Conservation (phyloP, 495 filamentous ascomycete species). For the Letharia columbiana region DNA sequence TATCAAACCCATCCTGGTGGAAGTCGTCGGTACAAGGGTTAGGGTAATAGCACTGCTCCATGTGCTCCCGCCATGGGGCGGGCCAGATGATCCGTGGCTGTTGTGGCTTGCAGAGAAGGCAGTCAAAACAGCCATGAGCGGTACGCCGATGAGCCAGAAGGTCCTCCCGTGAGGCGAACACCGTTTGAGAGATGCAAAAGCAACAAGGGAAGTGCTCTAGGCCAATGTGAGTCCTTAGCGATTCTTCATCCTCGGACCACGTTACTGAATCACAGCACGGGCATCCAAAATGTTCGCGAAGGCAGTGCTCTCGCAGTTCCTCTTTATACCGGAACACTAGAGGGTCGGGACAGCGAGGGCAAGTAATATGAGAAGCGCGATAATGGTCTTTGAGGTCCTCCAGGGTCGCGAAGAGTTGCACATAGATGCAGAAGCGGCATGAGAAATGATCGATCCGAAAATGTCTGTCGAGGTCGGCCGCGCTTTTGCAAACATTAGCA, state of each 20-base stretch:
- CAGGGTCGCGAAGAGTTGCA: background rate
- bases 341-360: background rate
- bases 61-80: background rate
- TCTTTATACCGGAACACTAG: background rate
- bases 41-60: background rate
- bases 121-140: conserved; percentile 1
- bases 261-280: background rate
- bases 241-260: background rate
- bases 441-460: background rate
- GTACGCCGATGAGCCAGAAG: background rate
- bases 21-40: background rate
- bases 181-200: background rate
- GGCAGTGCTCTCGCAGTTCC: background rate
- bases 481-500: background rate
- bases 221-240: background rate
- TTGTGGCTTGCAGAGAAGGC: background rate
- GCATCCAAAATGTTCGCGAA: background rate
- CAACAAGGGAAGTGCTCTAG: background rate
- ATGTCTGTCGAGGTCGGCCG: background rate
- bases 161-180: background rate
- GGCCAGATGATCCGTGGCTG: background rate
- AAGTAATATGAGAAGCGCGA: background rate
- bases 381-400: background rate
- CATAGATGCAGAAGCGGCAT: background rate
- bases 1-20: background rate